A percentile compares a stretch with the other conserved stretches of the same genome.
phyloP scores from a whole-genome alignment of 164 flowering plant species.

The Macadamia integrifolia region DNA sequence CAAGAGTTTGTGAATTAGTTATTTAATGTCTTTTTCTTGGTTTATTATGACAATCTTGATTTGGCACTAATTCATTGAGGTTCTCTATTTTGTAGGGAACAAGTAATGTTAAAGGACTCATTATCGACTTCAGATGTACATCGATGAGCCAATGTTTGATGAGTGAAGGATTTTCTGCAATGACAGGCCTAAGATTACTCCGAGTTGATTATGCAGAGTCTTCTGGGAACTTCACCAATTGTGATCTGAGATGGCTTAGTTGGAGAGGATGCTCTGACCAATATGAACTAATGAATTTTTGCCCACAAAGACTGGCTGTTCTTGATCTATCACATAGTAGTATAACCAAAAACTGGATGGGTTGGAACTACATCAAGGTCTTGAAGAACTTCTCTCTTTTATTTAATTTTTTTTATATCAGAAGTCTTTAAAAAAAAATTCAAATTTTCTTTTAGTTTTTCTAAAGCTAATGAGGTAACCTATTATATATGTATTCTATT shows the following conservation, averaged over 20 bases:
- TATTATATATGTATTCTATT: too few species aligned
- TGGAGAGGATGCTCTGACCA: slow-evolving; percentile 1
- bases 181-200: slow-evolving; percentile 2
- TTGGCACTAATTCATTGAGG: not conserved
- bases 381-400: not conserved
- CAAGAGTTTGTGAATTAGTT: too few species aligned
- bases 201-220: not conserved
- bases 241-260: not conserved
- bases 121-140: too few species aligned
- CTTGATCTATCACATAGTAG: not conserved
- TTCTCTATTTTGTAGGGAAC: not conserved
- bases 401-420: not conserved
- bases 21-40: too few species aligned
- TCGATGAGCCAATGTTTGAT: not conserved
- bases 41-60: too few species aligned
- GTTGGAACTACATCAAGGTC: not conserved
- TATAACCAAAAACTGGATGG: not conserved
- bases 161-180: not conserved
- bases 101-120: not conserved
- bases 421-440: too few species aligned
- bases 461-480: too few species aligned
- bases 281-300: not conserved
- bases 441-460: too few species aligned
- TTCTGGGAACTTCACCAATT: not conserved
- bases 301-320: not conserved